These are phyloP conservation scores for Hymenoscyphus scutula DNA, from an alignment of 2,329 filamentous ascomycete genomes.

Conservation along the genomic window DNA sequence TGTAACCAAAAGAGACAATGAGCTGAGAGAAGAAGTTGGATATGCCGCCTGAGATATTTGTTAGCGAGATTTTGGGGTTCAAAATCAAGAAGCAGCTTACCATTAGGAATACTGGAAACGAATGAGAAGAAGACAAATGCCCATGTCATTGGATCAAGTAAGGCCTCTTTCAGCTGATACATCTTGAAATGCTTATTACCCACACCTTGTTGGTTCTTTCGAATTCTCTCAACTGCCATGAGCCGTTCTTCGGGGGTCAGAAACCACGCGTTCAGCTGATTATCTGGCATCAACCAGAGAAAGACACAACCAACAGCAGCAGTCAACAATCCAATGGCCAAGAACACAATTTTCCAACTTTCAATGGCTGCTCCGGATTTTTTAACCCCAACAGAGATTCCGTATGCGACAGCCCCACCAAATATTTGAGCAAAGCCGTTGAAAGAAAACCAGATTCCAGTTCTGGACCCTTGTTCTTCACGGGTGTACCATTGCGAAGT, in stretches of 20 bases:
- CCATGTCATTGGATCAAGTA: constrained; percentile 36
- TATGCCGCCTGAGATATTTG: constrained; percentile 41
- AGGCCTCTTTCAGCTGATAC: constrained; percentile 51
- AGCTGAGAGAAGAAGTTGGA: constrained; percentile 58
- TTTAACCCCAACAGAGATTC: constrained; percentile 53
- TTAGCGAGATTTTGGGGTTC: neutral
- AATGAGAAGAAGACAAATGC: constrained; percentile 46
- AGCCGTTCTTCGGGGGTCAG: constrained; percentile 43
- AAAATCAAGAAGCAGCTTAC: constrained; percentile 16
- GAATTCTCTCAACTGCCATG: constrained; percentile 46
- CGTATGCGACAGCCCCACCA: constrained; percentile 61
- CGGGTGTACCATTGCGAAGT: constrained; percentile 73
- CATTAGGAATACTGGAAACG: constrained; percentile 34
- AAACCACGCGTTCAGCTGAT: constrained; percentile 44
- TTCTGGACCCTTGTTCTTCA: constrained; percentile 61
- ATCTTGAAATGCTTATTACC: constrained; percentile 52
- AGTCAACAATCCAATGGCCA: constrained; percentile 47
- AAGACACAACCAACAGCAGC: constrained; percentile 42
- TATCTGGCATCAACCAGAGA: constrained; percentile 43
- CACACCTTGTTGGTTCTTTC: constrained; percentile 58
- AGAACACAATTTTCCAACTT: constrained; percentile 59
- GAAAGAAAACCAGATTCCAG: constrained; percentile 67
- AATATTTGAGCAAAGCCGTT: constrained; percentile 64
- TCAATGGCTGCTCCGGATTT: constrained; percentile 50
- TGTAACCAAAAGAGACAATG: constrained; percentile 47